Evolutionary conservation across 177 flowering plant species (phyloP).

Genomic region (Tripterygium wilfordii): DNA sequence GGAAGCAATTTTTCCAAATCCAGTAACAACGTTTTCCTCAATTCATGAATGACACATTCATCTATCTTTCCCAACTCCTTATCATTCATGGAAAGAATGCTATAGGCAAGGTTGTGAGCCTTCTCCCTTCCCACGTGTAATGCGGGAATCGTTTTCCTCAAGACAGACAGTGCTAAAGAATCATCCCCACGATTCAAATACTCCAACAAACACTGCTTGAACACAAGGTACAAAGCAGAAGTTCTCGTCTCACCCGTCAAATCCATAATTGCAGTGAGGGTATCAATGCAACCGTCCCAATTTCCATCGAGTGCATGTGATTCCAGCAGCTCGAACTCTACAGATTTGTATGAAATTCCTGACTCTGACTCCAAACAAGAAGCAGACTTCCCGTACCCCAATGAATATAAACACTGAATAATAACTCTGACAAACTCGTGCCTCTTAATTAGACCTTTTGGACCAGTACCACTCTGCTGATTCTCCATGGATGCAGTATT

Average conservation of each 20-base stretch:
- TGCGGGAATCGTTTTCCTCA: conserved; percentile 42
- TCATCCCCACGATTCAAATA: conserved; percentile 45
- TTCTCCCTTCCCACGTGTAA: conserved; percentile 35
- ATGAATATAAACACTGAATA: conserved; percentile 59
- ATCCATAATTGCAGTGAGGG: conserved; percentile 28
- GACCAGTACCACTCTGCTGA: conserved; percentile 28
- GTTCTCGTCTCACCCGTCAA: conserved; percentile 44
- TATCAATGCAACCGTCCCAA: conserved; percentile 63
- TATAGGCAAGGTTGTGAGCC: conserved; percentile 51
- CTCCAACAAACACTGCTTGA: conserved; percentile 63
- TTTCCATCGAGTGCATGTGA: conserved; percentile 41
- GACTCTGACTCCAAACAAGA: conserved; percentile 72
- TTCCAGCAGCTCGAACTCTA: conserved; percentile 40
- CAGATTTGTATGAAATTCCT: conserved; percentile 34
- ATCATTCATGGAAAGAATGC: conserved; percentile 36
- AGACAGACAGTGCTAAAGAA: conserved; percentile 40
- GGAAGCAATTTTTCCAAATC: conserved; percentile 72
- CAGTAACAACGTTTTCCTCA: conserved; percentile 36
- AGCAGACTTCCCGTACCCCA: conserved; percentile 68
- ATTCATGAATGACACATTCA: conserved; percentile 21
- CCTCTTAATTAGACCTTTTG: conserved; percentile 51
- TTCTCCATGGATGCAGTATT: conserved; percentile 28
- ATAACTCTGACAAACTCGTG: conserved; percentile 66
- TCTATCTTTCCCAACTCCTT: conserved; percentile 25
- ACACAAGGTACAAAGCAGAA: conserved; percentile 50